Evolutionary conservation across 2,329 filamentous ascomycete genomes (phyloP).

Genomic region (Cyclaneusma minus): DNA sequence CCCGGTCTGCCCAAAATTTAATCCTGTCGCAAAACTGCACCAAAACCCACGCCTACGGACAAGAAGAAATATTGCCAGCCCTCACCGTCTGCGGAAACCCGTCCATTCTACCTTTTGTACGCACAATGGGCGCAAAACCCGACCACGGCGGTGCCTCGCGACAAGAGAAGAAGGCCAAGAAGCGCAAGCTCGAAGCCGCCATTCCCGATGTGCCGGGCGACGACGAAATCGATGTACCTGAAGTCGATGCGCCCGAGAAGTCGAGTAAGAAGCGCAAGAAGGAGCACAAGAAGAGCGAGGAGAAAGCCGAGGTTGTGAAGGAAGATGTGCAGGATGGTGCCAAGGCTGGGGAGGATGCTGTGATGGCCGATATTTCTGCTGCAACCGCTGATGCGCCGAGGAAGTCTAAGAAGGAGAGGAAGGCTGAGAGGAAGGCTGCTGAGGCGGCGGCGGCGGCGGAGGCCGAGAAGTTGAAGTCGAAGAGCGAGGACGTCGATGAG

Average conservation of each 20-base stretch:
- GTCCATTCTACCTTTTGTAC: no score
- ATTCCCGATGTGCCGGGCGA: slow-evolving; percentile 18
- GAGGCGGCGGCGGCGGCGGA: slow-evolving; percentile 3
- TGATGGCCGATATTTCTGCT: no score
- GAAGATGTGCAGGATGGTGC: slow-evolving; percentile 25
- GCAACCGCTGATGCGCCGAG: slow-evolving; percentile 11
- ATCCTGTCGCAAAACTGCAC: no score
- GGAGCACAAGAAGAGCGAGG: slow-evolving; percentile 19
- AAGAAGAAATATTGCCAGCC: no score
- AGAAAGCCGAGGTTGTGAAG: slow-evolving; percentile 20
- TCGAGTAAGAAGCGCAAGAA: slow-evolving; percentile 21
- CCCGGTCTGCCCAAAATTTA: no score
- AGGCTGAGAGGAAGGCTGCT: slow-evolving; percentile 19
- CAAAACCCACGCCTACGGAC: no score
- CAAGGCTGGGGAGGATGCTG: slow-evolving; percentile 18
- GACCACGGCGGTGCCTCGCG: no score
- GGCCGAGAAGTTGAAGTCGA: slow-evolving; percentile 3
- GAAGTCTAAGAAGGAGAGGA: slow-evolving; percentile 21
- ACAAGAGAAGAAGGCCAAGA: slow-evolving; percentile 19
- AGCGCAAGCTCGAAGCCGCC: slow-evolving; percentile 18
- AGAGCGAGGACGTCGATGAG: slow-evolving; percentile 1
- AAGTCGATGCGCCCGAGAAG: slow-evolving; percentile 14
- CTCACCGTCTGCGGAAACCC: no score
- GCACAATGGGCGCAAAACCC: no score
- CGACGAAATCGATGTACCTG: no score